Percentiles rank a stretch among this genome's conserved stretches.
Conservation (phyloP, 345 rosid species). For the Kandelia obovata region DNA sequence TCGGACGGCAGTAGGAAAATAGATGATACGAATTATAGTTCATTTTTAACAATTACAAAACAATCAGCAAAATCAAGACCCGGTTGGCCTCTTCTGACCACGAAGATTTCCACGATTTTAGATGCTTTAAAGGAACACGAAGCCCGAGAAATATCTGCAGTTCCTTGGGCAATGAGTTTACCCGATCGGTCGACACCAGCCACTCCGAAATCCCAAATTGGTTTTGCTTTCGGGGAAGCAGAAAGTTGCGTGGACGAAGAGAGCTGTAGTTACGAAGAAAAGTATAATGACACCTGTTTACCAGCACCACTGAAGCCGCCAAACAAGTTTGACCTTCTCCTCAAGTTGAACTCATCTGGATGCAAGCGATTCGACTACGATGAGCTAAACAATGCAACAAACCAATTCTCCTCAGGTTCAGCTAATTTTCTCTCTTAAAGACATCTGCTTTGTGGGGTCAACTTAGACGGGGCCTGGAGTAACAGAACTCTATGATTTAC, state of each 20-base stretch:
- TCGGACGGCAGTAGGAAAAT: neutral
- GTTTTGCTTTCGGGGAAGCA: neutral
- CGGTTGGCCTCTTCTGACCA: conserved; percentile 46
- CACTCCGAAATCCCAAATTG: neutral
- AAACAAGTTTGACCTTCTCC: conserved; percentile 6
- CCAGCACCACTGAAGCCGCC: conserved; percentile 14
- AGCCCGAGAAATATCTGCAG: neutral
- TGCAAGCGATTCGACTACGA: conserved; percentile 20
- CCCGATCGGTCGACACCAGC: neutral
- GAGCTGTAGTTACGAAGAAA: neutral
- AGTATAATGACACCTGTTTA: neutral
- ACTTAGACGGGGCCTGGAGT: too few relatives aligned
- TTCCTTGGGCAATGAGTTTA: neutral
- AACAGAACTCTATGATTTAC: neutral
- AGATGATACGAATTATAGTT: conserved; percentile 9
- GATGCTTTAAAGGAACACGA: conserved; percentile 24
- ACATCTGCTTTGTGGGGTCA: too few relatives aligned
- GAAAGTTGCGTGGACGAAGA: neutral
- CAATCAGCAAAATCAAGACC: conserved; percentile 14
- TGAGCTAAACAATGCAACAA: conserved; percentile 20
- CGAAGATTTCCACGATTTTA: conserved; percentile 10
- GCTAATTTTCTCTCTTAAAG: neutral
- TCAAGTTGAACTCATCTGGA: conserved; percentile 6
- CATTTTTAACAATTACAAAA: conserved; percentile 7
- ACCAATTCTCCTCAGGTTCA: conserved; percentile 23